These are phyloP conservation scores for Fraxinus nigra DNA, from an alignment of 305 asterid genomes.

Conservation along the genomic window DNA sequence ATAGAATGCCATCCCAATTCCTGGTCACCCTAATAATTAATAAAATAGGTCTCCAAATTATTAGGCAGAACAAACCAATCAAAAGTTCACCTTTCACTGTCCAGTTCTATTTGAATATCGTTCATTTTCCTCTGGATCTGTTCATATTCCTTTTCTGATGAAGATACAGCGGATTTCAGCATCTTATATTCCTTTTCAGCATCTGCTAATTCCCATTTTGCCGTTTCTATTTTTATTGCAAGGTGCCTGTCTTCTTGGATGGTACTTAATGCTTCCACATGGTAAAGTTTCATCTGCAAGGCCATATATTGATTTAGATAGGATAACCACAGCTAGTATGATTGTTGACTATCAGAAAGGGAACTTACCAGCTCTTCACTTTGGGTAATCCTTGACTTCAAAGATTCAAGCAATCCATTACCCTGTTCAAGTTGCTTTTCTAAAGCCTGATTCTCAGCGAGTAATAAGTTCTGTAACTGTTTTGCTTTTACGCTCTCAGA, in stretches of 20 bases:
- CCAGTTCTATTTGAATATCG: slow-evolving; percentile 62
- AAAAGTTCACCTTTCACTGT: slow-evolving; percentile 62
- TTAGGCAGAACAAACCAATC: not conserved
- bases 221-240: slow-evolving; percentile 52
- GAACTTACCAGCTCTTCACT: slow-evolving; percentile 76
- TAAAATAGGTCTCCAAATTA: not conserved
- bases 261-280: slow-evolving; percentile 54
- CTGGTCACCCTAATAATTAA: not conserved
- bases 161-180: slow-evolving; percentile 64
- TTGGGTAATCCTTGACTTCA: slow-evolving; percentile 58
- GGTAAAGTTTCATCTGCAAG: slow-evolving; percentile 67
- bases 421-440: slow-evolving; percentile 62
- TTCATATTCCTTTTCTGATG: slow-evolving; percentile 83
- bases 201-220: slow-evolving; percentile 78
- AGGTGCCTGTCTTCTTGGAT: slow-evolving; percentile 73
- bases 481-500: slow-evolving; percentile 92
- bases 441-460: slow-evolving; percentile 65
- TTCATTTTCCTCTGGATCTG: slow-evolving; percentile 75
- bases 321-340: slow-evolving; percentile 21
- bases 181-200: slow-evolving; percentile 88
- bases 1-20: not conserved
- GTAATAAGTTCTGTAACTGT: slow-evolving; percentile 67
- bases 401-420: slow-evolving; percentile 55
- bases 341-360: slow-evolving; percentile 9
- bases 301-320: slow-evolving; percentile 25